phyloP scores from a whole-genome alignment of 2,329 filamentous ascomycete genomes.

The Fusarium nygamai region DNA sequence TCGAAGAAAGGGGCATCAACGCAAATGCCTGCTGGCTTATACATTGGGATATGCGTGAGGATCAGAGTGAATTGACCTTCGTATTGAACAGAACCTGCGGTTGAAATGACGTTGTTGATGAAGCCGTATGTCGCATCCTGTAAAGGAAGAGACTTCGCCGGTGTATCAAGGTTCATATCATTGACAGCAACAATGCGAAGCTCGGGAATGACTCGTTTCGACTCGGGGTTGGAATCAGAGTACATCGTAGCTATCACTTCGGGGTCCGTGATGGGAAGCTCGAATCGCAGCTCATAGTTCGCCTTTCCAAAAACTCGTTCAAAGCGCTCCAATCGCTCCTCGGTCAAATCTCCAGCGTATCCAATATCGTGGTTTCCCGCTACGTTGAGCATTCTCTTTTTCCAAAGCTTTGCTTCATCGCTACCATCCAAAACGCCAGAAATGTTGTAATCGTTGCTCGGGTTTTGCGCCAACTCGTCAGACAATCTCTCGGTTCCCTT shows the following conservation, averaged over 20 bases:
- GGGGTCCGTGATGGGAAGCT: slow-evolving; percentile 59
- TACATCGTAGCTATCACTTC: slow-evolving; percentile 53
- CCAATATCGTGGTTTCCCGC: slow-evolving; percentile 97
- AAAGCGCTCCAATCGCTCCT: slow-evolving; percentile 80
- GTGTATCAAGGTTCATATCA: slow-evolving; percentile 91
- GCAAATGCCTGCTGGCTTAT: slow-evolving; percentile 85
- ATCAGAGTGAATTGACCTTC: slow-evolving; percentile 80
- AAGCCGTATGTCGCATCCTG: slow-evolving; percentile 83
- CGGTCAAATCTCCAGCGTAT: slow-evolving; percentile 89
- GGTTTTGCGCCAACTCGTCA: slow-evolving; percentile 62
- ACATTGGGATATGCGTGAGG: slow-evolving; percentile 90
- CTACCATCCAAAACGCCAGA: slow-evolving; percentile 59
- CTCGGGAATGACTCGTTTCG: slow-evolving; percentile 67
- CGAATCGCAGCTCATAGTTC: slow-evolving; percentile 88
- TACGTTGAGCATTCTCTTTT: slow-evolving; percentile 83
- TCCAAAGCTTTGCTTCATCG: slow-evolving; percentile 68
- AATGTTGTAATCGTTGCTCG: slow-evolving; percentile 60
- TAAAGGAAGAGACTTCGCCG: slow-evolving; percentile 72
- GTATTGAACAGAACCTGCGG: slow-evolving; percentile 68
- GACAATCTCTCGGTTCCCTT: slow-evolving; percentile 71
- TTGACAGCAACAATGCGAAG: slow-evolving; percentile 89
- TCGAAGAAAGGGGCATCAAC: slow-evolving; percentile 85
- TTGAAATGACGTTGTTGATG: slow-evolving; percentile 73
- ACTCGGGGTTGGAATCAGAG: slow-evolving; percentile 56
- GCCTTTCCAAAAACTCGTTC: slow-evolving; percentile 85